Base-by-base conservation (phyloP, 2,329 filamentous ascomycete species). In the Ceratocystis destructans region DNA sequence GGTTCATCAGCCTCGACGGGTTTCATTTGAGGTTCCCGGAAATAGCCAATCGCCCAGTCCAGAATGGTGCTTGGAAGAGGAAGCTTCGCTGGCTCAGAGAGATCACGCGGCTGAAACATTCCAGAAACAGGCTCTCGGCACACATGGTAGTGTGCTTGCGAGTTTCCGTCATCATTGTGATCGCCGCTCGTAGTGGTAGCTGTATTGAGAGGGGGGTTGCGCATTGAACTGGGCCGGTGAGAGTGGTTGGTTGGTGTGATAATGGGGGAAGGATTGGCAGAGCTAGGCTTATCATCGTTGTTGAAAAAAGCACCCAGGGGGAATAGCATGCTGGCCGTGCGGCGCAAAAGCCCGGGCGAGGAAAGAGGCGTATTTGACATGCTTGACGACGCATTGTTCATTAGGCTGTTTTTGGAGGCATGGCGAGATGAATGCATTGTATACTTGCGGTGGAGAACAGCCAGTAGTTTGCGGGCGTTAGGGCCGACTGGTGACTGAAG, bases 11-110 rank as follows among this genome's bases (percentile, higher is more conserved):
- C 89, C 74, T 99, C 94, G 67, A 89, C 92, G 2, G 90, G 87
- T 73, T 94, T 95, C 94, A 99, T 97, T 76, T 99, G 94, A 41
- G 94, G 94, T 75, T 97, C 92, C 37, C 92, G 89, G 80, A 97
- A 99, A 74, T 99, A 97, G 75, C 93, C 93, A 57, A 94, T 91
- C 3, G 92, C 96, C 92, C 93, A 99, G 69, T 96, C 90, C 69
- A 96, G 81, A 75, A 97, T 96, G 7, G 82, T 86, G 73, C 91
- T 96, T 68, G 83, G 82, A 20, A 99, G 75, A 1, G 94, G 94
- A 33, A 97, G 81, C 12, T 75, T 76, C 1, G 89, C 87, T 8
- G 79, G 71, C 64, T 83, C 78, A 0, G 80, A 78, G 37, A 83
- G 74, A 68, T 86, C 81, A 67, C 87, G 83, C 63, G 84, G 79